Conservation (phyloP, 2,329 filamentous ascomycete species). For the Ascochyta koolunga region DNA sequence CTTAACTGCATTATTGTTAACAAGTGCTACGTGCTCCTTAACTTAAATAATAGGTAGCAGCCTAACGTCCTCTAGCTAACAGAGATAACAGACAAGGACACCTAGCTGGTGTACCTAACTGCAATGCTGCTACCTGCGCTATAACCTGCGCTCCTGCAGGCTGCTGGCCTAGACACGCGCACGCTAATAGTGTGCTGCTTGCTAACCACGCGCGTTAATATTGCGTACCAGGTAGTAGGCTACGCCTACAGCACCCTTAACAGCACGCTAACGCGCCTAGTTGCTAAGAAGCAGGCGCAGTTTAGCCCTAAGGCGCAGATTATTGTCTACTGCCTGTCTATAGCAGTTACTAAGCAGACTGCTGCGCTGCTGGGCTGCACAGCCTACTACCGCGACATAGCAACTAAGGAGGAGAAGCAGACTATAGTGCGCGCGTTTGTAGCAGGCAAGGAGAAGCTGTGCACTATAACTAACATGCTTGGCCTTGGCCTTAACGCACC, state of each 20-base stretch:
- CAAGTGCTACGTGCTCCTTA: constrained; percentile 16
- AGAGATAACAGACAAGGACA: too few relatives aligned
- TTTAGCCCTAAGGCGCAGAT: too few relatives aligned
- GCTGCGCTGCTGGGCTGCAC: neutral
- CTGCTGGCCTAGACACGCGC: neutral
- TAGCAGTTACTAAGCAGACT: constrained; percentile 3
- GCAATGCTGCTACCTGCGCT: too few relatives aligned
- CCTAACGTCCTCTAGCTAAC: constrained; percentile 7
- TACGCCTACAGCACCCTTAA: neutral
- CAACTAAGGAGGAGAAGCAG: neutral
- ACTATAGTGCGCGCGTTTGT: too few relatives aligned
- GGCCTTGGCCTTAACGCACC: too few relatives aligned
- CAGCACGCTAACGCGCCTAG: neutral
- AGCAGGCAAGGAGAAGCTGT: too few relatives aligned
- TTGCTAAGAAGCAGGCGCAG: neutral
- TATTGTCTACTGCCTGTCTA: too few relatives aligned
- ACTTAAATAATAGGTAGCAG: constrained; percentile 8
- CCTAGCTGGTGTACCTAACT: too few relatives aligned
- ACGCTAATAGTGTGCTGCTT: neutral
- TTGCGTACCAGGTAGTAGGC: too few relatives aligned
- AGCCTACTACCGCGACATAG: constrained; percentile 1
- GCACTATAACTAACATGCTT: too few relatives aligned
- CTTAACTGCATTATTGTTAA: constrained; percentile 21
- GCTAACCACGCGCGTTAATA: neutral
- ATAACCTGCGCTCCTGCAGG: neutral